Conservation (phyloP, 768 basidiomycete genomes). For the Mycena venus region DNA sequence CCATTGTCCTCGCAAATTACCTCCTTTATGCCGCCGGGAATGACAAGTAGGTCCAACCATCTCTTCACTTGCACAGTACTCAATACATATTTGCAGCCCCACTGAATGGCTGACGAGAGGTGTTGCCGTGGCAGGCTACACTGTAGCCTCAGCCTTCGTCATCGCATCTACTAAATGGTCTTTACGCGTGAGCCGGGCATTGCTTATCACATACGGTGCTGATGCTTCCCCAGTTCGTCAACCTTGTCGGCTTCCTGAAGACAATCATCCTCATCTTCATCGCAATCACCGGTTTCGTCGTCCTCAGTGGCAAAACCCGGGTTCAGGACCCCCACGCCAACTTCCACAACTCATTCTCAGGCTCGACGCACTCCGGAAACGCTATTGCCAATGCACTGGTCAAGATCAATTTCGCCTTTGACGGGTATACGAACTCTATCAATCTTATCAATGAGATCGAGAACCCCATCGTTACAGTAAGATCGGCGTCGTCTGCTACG, state of each 20-base stretch:
- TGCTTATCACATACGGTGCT: slow-evolving; percentile 37
- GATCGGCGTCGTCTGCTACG: slow-evolving; percentile 58
- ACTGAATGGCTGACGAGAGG: slow-evolving; percentile 6
- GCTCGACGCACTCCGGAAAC: slow-evolving; percentile 64
- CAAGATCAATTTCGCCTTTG: slow-evolving; percentile 55
- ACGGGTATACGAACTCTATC: slow-evolving; percentile 53
- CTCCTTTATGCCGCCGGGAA: slow-evolving; percentile 49
- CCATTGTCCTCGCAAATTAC: slow-evolving; percentile 53
- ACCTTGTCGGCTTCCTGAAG: slow-evolving; percentile 60
- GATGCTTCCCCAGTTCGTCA: slow-evolving; percentile 15
- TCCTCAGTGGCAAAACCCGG: slow-evolving; percentile 68
- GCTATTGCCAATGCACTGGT: slow-evolving; percentile 54
- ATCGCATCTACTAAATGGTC: slow-evolving; percentile 49
- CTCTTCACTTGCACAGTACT: neutral
- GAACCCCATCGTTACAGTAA: slow-evolving; percentile 61
- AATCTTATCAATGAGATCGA: slow-evolving; percentile 61
- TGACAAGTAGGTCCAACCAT: slow-evolving; percentile 14
- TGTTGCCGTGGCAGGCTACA: slow-evolving; percentile 47
- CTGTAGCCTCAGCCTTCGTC: slow-evolving; percentile 13
- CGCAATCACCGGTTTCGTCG: slow-evolving; percentile 70
- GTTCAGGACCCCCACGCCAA: slow-evolving; percentile 70
- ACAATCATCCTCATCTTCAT: slow-evolving; percentile 62
- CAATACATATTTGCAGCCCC: neutral
- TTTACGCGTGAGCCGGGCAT: slow-evolving; percentile 45
- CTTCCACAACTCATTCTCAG: slow-evolving; percentile 70